Conservation (phyloP, 2,329 filamentous ascomycete genomes). For the Hymenoscyphus albidus region DNA sequence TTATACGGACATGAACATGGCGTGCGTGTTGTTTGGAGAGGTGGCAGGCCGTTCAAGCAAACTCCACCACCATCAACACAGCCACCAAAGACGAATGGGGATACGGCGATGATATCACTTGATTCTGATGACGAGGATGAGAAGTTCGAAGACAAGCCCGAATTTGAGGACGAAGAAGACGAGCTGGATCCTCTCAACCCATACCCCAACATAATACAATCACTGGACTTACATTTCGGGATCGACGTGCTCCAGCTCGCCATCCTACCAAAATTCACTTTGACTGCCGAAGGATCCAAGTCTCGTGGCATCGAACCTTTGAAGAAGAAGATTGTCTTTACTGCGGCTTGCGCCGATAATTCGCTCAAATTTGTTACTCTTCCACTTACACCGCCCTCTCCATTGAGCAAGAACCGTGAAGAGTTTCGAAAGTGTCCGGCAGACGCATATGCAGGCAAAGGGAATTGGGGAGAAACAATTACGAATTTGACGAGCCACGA, state of each 20-base stretch:
- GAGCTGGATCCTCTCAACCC: slow-evolving; percentile 35
- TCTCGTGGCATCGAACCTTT: slow-evolving; percentile 46
- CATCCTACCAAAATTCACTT: slow-evolving; percentile 48
- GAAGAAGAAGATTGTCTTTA: slow-evolving; percentile 57
- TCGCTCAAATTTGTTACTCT: slow-evolving; percentile 56
- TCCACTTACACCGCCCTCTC: slow-evolving; percentile 58
- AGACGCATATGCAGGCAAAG: slow-evolving; percentile 53
- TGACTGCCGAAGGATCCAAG: slow-evolving; percentile 47
- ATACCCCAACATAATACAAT: slow-evolving; percentile 55
- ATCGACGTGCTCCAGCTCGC: slow-evolving; percentile 54
- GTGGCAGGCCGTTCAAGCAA: slow-evolving; percentile 56
- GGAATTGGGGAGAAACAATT: slow-evolving; percentile 60
- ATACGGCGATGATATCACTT: slow-evolving; percentile 56
- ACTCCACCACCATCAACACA: slow-evolving; percentile 35
- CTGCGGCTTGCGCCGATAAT: slow-evolving; percentile 55
- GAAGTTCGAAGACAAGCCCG: slow-evolving; percentile 49
- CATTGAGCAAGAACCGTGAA: slow-evolving; percentile 52
- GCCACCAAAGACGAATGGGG: slow-evolving; percentile 49
- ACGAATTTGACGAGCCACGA: slow-evolving; percentile 51
- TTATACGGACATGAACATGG: slow-evolving; percentile 63
- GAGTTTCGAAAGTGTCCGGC: slow-evolving; percentile 50
- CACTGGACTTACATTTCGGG: slow-evolving; percentile 57
- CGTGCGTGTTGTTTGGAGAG: slow-evolving; percentile 58
- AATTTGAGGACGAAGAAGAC: slow-evolving; percentile 53
- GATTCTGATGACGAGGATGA: slow-evolving; percentile 51